Evolutionary conservation across 495 filamentous ascomycete species (phyloP).

Genomic region (Aspergillus panamensis): DNA sequence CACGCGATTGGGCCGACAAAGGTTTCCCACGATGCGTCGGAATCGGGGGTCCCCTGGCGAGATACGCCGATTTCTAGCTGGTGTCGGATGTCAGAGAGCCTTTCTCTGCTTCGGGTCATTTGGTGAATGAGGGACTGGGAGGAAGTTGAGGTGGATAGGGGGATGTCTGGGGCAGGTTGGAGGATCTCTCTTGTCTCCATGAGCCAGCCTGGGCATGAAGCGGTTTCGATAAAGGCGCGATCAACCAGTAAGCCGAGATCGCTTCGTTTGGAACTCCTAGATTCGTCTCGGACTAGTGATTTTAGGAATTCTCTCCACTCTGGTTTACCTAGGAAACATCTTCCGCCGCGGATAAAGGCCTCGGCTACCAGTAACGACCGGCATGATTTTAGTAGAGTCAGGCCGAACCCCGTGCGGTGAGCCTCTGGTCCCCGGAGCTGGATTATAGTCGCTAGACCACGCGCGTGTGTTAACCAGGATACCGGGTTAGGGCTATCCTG

Average conservation of each 20-base stretch:
- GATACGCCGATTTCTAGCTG: not conserved
- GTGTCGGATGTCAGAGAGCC: not conserved
- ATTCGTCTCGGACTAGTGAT: constrained; percentile 16
- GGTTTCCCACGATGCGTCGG: constrained; percentile 3
- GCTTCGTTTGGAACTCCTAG: constrained; percentile 8
- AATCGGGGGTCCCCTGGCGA: not conserved
- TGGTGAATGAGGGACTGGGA: not conserved
- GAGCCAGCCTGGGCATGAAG: constrained; percentile 16
- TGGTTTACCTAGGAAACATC: constrained; percentile 24
- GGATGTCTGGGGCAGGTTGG: not conserved
- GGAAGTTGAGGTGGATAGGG: not conserved
- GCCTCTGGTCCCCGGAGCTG: constrained; percentile 23
- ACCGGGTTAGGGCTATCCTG: constrained; percentile 21
- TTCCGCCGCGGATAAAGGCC: constrained; percentile 18
- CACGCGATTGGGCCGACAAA: constrained; percentile 14
- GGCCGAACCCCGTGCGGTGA: constrained; percentile 25
- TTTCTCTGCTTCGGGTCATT: not conserved
- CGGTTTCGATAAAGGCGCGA: constrained; percentile 21
- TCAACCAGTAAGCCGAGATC: constrained; percentile 17
- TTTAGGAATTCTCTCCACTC: constrained; percentile 23
- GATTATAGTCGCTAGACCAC: constrained; percentile 27
- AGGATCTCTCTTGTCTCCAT: constrained; percentile 11
- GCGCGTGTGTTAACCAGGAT: constrained; percentile 30
- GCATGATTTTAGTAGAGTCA: constrained; percentile 22
- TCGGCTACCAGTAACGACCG: constrained; percentile 26